These are phyloP conservation scores for Pharus latifolius DNA, from an alignment of 176 grass and related monocot species.

Conservation along the genomic window DNA sequence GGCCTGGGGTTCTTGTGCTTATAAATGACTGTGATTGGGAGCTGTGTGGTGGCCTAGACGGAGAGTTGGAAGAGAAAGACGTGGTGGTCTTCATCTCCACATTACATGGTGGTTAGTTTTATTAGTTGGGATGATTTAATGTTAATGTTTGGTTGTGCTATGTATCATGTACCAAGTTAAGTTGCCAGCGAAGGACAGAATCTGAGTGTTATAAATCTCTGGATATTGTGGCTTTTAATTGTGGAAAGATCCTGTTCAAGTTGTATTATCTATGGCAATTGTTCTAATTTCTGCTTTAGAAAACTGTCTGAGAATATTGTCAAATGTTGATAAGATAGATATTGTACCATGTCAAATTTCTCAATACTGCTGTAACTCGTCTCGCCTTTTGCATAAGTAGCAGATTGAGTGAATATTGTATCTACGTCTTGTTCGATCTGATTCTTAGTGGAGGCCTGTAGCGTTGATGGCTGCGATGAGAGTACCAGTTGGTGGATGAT, in stretches of 20 bases:
- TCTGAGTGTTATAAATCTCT: not conserved
- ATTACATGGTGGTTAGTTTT: slow-evolving; percentile 67
- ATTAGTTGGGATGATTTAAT: not conserved
- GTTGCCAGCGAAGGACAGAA: not conserved
- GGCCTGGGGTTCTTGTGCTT: slow-evolving; percentile 78
- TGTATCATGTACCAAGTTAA: not conserved
- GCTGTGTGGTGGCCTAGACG: slow-evolving; percentile 60
- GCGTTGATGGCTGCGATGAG: too few species aligned
- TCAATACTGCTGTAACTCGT: not conserved
- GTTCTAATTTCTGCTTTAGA: not conserved
- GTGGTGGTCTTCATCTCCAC: slow-evolving; percentile 84
- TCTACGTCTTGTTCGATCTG: too few species aligned
- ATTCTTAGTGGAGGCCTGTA: too few species aligned
- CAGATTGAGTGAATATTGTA: not conserved
- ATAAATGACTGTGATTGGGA: slow-evolving; percentile 94
- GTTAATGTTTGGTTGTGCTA: not conserved
- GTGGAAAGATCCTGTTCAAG: not conserved
- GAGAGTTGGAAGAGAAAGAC: slow-evolving; percentile 86
- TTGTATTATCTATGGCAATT: not conserved
- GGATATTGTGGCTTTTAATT: not conserved
- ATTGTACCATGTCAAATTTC: not conserved
- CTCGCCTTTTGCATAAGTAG: not conserved
- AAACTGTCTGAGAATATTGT: not conserved
- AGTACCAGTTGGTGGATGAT: too few species aligned
- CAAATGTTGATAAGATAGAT: not conserved